Base-by-base conservation (phyloP, 257 asterid genomes). In the Linderniella brevidens region DNA sequence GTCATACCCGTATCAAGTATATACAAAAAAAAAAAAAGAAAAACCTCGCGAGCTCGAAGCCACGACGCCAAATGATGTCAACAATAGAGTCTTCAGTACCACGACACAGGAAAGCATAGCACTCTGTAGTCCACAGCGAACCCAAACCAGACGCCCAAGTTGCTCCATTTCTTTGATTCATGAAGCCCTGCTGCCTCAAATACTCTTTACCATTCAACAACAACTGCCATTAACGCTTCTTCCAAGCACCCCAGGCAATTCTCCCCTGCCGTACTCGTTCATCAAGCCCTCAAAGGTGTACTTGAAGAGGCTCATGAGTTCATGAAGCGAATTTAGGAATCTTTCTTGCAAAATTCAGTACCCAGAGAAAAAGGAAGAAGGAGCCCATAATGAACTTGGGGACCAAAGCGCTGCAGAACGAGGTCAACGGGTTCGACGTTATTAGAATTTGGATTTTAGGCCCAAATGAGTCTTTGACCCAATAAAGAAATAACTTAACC, bases 371-470 rank as follows among this genome's bases (percentile, higher is more conserved):
- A 20, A 87, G 80, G 14, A 87, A 87, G 65, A 87, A 87, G 0
- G 86, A 76, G 12, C 97, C 97, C 92, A 78, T 75, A 46, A 83
- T 87, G 68, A 79, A 87, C 55, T 80, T 71, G 2, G 97, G 97
- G 52, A 82, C 93, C 4, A 87, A 76, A 0, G 87, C 93, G 49
- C 92, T 77, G 68, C 78, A 87, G 58, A 75, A 82, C 1, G 88
- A 80, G n/a, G 95, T 82, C 56, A 82, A 75, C 1, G 97, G 66
- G 56, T 79, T 87, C 29, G 95, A 75, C 97, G 75, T 71, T 19
- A 82, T n/a, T n/a, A n/a, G n/a, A n/a, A n/a, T n/a, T n/a, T n/a
- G n/a, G n/a, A n/a, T n/a, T n/a, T n/a, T n/a, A n/a, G n/a, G n/a
- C n/a, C n/a, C n/a, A n/a, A n/a, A n/a, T n/a, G n/a, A n/a, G n/a